These are phyloP conservation scores for Hsuehochloa calcarea DNA, from an alignment of 176 grass and related monocot genomes.

Conservation along the genomic window DNA sequence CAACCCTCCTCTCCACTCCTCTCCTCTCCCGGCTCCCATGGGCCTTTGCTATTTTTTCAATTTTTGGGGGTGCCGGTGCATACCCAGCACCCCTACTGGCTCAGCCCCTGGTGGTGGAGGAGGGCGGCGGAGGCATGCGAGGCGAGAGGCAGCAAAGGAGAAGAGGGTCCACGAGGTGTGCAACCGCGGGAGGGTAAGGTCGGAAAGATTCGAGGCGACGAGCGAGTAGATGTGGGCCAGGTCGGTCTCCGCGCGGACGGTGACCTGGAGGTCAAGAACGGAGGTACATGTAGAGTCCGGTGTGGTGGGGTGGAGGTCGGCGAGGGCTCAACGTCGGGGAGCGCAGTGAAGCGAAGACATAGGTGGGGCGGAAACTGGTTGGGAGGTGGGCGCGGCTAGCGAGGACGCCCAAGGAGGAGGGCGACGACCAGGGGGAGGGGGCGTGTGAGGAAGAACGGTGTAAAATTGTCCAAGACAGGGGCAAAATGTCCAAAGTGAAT, in stretches of 20 bases:
- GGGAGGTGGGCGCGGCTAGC: too few species aligned
- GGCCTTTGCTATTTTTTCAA: too few species aligned
- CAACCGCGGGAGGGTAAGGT: constrained; percentile 42
- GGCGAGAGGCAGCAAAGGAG: constrained; percentile 53
- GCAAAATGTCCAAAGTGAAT: too few species aligned
- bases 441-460: too few species aligned
- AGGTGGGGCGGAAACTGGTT: too few species aligned
- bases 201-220: constrained; percentile 63
- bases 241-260: constrained; percentile 54
- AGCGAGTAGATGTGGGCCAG: constrained; percentile 60
- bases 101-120: constrained; percentile 4
- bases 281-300: constrained; percentile 17
- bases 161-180: constrained; percentile 65
- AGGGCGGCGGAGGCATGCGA: constrained; percentile 59
- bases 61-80: too few species aligned
- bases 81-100: too few species aligned
- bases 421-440: too few species aligned
- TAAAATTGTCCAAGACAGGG: too few species aligned
- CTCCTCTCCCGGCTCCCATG: neutral
- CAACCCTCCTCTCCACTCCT: neutral
- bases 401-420: too few species aligned
- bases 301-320: neutral
- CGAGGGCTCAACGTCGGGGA: constrained; percentile 38
- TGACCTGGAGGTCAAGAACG: constrained; percentile 48
- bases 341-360: constrained; percentile 36